These are phyloP conservation scores for Calycina marina DNA, from an alignment of 2,329 filamentous ascomycete species.

Conservation along the genomic window DNA sequence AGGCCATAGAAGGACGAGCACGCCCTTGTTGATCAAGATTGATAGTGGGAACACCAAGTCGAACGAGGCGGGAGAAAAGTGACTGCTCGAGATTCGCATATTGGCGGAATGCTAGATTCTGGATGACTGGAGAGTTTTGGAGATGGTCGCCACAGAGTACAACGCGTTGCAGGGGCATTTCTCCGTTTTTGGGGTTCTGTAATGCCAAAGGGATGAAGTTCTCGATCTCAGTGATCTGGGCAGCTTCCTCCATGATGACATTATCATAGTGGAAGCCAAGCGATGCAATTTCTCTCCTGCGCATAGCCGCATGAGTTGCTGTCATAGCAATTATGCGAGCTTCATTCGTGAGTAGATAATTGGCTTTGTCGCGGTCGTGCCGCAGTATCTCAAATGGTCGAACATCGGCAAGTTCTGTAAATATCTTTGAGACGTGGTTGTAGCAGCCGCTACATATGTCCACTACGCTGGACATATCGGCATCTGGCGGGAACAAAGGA, in stretches of 20 bases:
- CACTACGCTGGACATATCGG: constrained; percentile 49
- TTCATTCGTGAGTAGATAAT: constrained; percentile 88
- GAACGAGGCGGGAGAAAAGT: constrained; percentile 79
- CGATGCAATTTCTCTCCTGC: constrained; percentile 73
- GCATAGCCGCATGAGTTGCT: constrained; percentile 92
- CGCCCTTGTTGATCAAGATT: constrained; percentile 88
- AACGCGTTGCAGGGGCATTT: constrained; percentile 68
- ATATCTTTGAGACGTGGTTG: constrained; percentile 77
- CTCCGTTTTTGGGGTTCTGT: constrained; percentile 62
- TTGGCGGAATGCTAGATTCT: constrained; percentile 84
- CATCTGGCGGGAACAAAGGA: constrained; percentile 59
- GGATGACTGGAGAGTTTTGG: constrained; percentile 91
- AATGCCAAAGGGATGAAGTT: constrained; percentile 92
- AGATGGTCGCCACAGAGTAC: constrained; percentile 91
- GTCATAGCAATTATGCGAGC: constrained; percentile 99
- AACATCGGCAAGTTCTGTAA: constrained; percentile 82
- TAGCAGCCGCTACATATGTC: constrained; percentile 78
- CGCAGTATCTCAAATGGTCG: constrained; percentile 89
- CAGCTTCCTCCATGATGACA: constrained; percentile 95
- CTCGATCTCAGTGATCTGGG: constrained; percentile 94
- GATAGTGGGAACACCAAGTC: constrained; percentile 82
- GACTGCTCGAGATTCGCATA: constrained; percentile 96
- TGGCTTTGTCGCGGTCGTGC: constrained; percentile 80
- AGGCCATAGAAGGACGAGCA: constrained; percentile 71
- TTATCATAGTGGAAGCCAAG: constrained; percentile 98